Evolutionary conservation across 306 rosid genomes (phyloP), one percentile per base, ranked within the genome.

Genomic region (Trichosanthes truncata): DNA sequence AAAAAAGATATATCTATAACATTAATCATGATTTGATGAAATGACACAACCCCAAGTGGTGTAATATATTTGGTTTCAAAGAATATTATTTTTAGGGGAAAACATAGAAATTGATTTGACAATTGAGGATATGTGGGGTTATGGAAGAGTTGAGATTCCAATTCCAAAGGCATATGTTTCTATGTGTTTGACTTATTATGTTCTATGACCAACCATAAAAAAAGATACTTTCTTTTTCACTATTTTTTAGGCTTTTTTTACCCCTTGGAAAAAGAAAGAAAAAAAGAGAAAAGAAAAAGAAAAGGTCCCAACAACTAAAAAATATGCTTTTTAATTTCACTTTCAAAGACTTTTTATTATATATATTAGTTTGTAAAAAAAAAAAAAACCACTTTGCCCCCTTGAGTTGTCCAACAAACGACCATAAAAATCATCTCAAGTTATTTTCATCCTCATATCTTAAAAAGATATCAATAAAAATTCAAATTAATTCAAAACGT

Each of bases 131-230:
- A 36, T 66, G 74, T 66, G 48, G 74, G 48, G 29, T 41, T 69
- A 41, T 40, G 36, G 55, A 69, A 40, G 76, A 40, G 36, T 43
- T 69, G 76, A 69, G 74, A 67, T 67, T 67, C 74, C 31, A 67
- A 67, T 9, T 67, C 17, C 74, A 36, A 67, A 36, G 55, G 55
- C 33, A 69, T 69, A 40, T 40, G 51, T 69, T 41, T 69, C 0
- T 69, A n/a, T 69, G 55, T 69, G 76, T 69, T 69, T 69, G 76
- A 69, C 76, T 69, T 69, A 69, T 69, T 69, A 23, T 69, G 35
- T 69, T 43, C 53, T 69, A 69, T 12, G 76, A 69, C 76, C 35
- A 69, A 41, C 55, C 35, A 41, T 10, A 31, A 66, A 9, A 56
- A 21, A 43, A 69, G 53, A 23, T 2, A 43, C 36, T 43, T 69